Base-by-base conservation (phyloP, 257 asterid genomes). In the Prunella vulgaris region DNA sequence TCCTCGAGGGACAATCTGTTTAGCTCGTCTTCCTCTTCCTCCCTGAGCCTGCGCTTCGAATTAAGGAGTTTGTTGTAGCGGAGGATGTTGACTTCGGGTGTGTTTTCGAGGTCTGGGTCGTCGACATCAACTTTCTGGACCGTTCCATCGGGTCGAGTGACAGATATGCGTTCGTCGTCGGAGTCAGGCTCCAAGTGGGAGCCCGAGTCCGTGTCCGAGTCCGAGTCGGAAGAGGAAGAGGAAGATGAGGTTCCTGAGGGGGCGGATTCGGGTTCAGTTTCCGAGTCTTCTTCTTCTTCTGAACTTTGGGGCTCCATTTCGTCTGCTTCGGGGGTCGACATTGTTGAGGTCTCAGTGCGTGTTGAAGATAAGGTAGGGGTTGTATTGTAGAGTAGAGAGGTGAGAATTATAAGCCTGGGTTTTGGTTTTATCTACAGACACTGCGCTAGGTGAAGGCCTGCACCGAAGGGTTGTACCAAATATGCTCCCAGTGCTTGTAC, bases 31-130 rank as follows among this genome's bases (percentile, higher is more conserved):
- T 85, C 90, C 33, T 85, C 88, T 10, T 46, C 53, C 65, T 72
- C 72, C 49, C 42, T 71, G 4, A 38, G 77, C 20, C 64, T 32
- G 24, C 80, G 77, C 70, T 88, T 86, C 68, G 95, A 85, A 46
- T 66, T 44, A 18, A 90, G 79, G 15, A 85, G 24, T 15, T 21
- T 71, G 73, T 15, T 69, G 73, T 83, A 79, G 40, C 81, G 80
- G 46, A 72, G 70, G 21, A 83, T 57, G 74, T 85, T 86, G 64
- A 74, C 85, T 58, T 86, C 95, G 2, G 93, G 84, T 7, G 62
- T 69, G 77, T 79, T 81, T 25, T 87, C 86, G 8, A 53, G 44
- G 13, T 81, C 90, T 4, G 53, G 10, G 37, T 84, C 79, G 18
- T 64, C 78, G 6, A 71, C 74, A 1, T 51, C 69, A 0, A 74